A percentile compares a stretch with the other conserved stretches of the same genome.
Evolutionary conservation across 805 yeast genomes (phyloP).

Genomic region (Wickerhamiella galacta): DNA sequence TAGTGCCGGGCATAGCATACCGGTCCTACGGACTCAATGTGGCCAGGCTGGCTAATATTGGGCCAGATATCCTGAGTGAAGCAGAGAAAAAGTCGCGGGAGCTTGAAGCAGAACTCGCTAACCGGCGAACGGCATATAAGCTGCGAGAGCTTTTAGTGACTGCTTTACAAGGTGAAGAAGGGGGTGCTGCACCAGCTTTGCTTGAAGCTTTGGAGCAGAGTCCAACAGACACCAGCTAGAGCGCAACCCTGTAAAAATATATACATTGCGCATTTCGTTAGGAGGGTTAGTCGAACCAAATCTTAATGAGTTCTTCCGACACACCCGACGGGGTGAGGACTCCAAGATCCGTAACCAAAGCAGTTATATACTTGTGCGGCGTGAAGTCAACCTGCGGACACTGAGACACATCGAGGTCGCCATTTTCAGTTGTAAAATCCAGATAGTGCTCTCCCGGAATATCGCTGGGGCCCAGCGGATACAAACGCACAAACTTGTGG

Average conservation of each 20-base stretch:
- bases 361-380: constrained; percentile 89
- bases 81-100: constrained; percentile 17
- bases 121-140: constrained; percentile 1
- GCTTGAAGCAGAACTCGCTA: constrained; percentile 9
- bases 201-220: no score
- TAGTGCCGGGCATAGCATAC: constrained; percentile 34
- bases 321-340: constrained; percentile 96
- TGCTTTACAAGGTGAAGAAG: no score
- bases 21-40: constrained; percentile 76
- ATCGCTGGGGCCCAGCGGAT: constrained; percentile 86
- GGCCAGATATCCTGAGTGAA: constrained; percentile 11
- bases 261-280: constrained; percentile 1
- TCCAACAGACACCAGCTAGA: not conserved
- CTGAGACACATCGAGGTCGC: constrained; percentile 23
- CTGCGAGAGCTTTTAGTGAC: no score
- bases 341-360: constrained; percentile 89
- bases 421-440: constrained; percentile 19
- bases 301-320: constrained; percentile 92
- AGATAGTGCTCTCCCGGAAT: constrained; percentile 46
- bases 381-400: constrained; percentile 75
- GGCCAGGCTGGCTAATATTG: constrained; percentile 55
- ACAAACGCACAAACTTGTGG: constrained; percentile 91
- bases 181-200: no score
- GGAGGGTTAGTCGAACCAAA: constrained; percentile 70
- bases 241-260: not conserved